phyloP scores from a whole-genome alignment of 108 stramenopile genomes.

The Nitzschia sp. region DNA sequence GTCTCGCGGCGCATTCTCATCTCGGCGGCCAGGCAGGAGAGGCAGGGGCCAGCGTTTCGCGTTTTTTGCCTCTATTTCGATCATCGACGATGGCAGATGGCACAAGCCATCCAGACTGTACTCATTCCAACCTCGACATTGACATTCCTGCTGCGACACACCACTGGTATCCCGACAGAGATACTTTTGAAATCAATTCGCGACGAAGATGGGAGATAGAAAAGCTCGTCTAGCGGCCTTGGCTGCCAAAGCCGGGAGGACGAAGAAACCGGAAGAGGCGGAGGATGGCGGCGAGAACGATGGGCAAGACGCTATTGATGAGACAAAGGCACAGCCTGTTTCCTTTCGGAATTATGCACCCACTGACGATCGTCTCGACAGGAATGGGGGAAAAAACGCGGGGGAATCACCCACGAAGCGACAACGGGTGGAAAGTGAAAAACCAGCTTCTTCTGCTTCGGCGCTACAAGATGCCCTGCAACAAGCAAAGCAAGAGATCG shows the following conservation, averaged over 20 bases:
- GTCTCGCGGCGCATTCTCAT: no score
- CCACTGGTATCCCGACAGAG: no score
- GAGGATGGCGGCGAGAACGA: slow-evolving; percentile 6
- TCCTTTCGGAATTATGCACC: slow-evolving; percentile 75
- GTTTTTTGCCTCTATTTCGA: no score
- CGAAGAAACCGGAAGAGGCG: slow-evolving; percentile 15
- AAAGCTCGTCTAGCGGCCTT: slow-evolving; percentile 78
- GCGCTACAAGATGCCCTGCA: slow-evolving; percentile 59
- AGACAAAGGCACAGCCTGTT: slow-evolving; percentile 19
- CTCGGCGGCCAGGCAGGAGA: no score
- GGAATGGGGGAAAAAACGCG: slow-evolving; percentile 24
- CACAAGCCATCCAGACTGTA: no score
- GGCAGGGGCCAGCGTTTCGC: no score
- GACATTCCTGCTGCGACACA: no score
- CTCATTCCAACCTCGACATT: no score
- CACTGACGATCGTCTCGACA: slow-evolving; percentile 32
- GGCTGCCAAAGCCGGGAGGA: slow-evolving; percentile 70
- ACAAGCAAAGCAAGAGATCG: slow-evolving; percentile 46
- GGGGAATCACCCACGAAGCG: slow-evolving; percentile 19
- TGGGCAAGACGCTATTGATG: slow-evolving; percentile 8
- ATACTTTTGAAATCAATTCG: no score
- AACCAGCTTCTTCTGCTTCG: slow-evolving; percentile 4
- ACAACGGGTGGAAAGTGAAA: slow-evolving; percentile 1
- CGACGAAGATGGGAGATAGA: slow-evolving; percentile 52
- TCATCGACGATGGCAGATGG: no score